phyloP scores from a whole-genome alignment of 1,284 basidiomycete species.

The Ustilago trichophora region DNA sequence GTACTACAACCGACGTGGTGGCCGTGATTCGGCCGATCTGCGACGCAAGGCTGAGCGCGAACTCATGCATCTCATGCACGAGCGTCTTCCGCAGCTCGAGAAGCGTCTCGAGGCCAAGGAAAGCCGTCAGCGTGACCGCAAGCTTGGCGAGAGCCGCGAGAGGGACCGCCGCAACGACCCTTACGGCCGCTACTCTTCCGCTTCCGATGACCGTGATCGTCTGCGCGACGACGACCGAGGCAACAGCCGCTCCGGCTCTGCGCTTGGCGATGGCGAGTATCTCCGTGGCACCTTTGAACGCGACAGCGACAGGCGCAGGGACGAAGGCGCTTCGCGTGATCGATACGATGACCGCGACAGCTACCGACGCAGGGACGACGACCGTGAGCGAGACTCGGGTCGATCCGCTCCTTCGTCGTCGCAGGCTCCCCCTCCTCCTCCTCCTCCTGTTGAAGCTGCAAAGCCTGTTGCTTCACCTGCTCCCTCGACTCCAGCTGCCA shows the following conservation, averaged over 20 bases:
- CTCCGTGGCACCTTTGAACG: constrained; percentile 52
- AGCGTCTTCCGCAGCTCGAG: constrained; percentile 89
- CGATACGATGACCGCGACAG: constrained; percentile 66
- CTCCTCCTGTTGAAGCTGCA: constrained; percentile 57
- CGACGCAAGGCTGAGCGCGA: constrained; percentile 87
- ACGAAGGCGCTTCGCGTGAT: constrained; percentile 61
- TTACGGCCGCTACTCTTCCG: constrained; percentile 44
- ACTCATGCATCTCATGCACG: constrained; percentile 85
- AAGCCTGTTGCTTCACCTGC: constrained; percentile 60
- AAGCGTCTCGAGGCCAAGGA: constrained; percentile 83
- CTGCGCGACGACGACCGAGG: constrained; percentile 17
- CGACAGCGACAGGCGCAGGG: constrained; percentile 57
- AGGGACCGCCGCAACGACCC: constrained; percentile 85
- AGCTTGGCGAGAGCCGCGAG: constrained; percentile 71
- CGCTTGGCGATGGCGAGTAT: constrained; percentile 50
- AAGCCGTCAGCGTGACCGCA: constrained; percentile 76
- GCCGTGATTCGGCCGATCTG: constrained; percentile 79
- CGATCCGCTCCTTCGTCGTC: constrained; percentile 66
- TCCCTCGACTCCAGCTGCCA: constrained; percentile 69
- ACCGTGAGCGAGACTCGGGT: constrained; percentile 67
- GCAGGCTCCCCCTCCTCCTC: constrained; percentile 66
- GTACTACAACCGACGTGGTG: constrained; percentile 80
- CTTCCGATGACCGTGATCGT: constrained; percentile 38
- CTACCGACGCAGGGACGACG: constrained; percentile 26
- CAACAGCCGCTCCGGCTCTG: constrained; percentile 20